Evolutionary conservation across 331 rosid species (phyloP), one percentile per base, ranked within the genome.

Genomic region (Arachis monticola): DNA sequence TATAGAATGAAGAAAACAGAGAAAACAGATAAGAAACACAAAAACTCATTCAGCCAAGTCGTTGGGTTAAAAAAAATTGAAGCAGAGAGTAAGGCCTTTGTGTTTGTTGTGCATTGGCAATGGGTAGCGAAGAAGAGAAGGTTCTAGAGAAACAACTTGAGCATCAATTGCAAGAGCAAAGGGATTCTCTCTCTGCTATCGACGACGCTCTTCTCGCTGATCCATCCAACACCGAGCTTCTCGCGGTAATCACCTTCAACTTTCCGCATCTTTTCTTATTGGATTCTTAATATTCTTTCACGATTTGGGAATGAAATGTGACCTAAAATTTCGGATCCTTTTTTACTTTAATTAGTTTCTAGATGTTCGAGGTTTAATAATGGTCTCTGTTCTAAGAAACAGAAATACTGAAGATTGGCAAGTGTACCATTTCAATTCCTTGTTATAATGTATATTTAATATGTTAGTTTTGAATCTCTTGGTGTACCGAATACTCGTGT

Each of bases 51-150:
- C 27, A 22, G 27, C 27, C 27, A 22, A 22, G 1, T 22, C 27
- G 27, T 22, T 22, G 27, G 27, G 27, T 22, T 22, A 22, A 22
- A 22, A 22, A 22, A 22, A 22, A 22, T 22, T 22, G 98, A 80
- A 93, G 97, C 92, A 67, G 55, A 6, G 3, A 60, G 42, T 57
- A 56, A 38, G 45, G 10, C 12, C 44, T n/a, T 3, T 5, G n/a
- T n/a, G 51, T 60, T 1, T 7, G 57, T 44, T 13, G 45, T 61
- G 60, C 27, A 13, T n/a, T 7, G 50, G 64, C 73, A 65, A 94
- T 94, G 99, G 96, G 83, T 41, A 83, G 84, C 88, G 97, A 83
- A 71, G 97, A 94, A 72, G 97, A 92, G 96, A 92, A 92, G 82
- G 80, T 85, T 90, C 93, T 94, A 32, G 99, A 94, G 90, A 74